Evolutionary conservation across 257 asterid species (phyloP).

Genomic region (Plantago major): DNA sequence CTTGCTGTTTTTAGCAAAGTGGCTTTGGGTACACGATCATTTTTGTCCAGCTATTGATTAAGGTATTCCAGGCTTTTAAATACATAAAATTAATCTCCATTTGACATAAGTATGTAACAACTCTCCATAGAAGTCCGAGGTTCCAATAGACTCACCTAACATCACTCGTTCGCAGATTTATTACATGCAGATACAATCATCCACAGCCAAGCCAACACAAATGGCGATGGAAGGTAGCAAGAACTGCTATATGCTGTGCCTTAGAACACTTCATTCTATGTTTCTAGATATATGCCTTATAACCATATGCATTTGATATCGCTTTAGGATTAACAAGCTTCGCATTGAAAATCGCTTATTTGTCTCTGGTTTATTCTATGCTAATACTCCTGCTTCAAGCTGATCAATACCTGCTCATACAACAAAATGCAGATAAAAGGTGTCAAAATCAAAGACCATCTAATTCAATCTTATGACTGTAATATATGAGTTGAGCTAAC

Average conservation of each 20-base stretch:
- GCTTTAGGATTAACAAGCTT: background rate
- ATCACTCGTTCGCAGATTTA: background rate
- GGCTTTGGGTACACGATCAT: no score
- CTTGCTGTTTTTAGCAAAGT: no score
- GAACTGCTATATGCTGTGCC: background rate
- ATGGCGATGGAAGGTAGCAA: constrained; percentile 16
- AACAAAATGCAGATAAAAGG: constrained; percentile 8
- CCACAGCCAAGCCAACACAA: background rate
- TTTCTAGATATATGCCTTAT: background rate
- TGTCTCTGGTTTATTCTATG: constrained; percentile 5
- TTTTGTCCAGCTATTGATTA: no score
- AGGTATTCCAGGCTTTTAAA: no score
- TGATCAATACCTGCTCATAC: constrained; percentile 28
- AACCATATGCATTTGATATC: constrained; percentile 11
- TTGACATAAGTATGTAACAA: no score
- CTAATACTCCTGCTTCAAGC: constrained; percentile 15
- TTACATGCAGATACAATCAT: constrained; percentile 1
- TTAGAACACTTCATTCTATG: constrained; percentile 9
- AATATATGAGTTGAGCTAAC: no score
- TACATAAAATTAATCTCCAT: no score
- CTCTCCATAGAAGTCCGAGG: no score
- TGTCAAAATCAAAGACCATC: no score
- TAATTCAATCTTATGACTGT: no score
- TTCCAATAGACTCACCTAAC: no score
- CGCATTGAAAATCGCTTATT: constrained; percentile 14